Evolutionary conservation across 306 rosid genomes (phyloP).

Genomic region (Adenanthera pavonina): DNA sequence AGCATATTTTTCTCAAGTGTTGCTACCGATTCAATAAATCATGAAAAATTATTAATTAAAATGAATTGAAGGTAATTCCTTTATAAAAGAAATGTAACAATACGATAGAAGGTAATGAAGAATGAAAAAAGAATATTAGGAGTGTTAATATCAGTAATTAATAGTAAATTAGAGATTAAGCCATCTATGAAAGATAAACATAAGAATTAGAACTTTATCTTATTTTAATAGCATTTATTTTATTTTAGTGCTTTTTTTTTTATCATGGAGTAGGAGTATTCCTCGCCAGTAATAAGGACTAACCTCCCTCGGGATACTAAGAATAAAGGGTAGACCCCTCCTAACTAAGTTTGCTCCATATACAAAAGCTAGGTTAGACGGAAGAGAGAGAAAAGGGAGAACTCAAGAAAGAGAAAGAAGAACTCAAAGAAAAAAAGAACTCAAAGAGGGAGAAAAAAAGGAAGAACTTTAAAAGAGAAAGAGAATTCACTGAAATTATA

Average conservation of each 20-base stretch:
- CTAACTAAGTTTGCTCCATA: no score
- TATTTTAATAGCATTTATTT: neutral
- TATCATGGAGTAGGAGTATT: no score
- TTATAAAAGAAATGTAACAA: conserved; percentile 10
- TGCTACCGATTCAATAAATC: conserved; percentile 25
- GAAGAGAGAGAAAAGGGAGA: no score
- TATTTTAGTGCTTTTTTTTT: neutral
- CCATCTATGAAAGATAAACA: neutral
- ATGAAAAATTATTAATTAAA: neutral
- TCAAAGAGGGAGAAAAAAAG: no score
- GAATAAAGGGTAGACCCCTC: no score
- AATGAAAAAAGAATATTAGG: neutral
- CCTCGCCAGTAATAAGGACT: no score
- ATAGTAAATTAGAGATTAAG: neutral
- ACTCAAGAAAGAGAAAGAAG: no score
- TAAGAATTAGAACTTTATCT: neutral
- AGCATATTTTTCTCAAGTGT: conserved; percentile 17
- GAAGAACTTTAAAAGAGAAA: no score
- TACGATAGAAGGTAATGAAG: conserved; percentile 1
- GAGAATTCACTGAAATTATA: no score
- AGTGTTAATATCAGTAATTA: neutral
- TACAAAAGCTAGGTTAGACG: no score
- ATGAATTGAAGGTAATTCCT: conserved; percentile 25
- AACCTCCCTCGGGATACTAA: no score
- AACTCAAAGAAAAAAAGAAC: no score